Conservation (phyloP, 768 basidiomycete genomes). For the Panaeolus papilionaceus region DNA sequence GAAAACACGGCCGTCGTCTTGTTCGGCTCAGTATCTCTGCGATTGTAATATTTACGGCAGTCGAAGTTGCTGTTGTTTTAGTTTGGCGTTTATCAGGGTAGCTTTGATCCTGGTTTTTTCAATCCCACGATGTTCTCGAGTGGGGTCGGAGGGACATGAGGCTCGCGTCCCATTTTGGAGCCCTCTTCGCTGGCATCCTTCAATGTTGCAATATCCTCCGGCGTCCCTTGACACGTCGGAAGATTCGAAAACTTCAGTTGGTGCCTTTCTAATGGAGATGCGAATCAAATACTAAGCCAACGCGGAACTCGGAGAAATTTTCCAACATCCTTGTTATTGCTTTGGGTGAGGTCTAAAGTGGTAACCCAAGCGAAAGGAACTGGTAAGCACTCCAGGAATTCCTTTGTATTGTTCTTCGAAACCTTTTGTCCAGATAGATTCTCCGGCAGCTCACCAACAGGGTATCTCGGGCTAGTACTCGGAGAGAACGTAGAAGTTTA, state of each 20-base stretch:
- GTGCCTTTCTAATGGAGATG: conserved; percentile 7
- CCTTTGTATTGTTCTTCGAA: neutral
- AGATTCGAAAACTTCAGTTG: conserved; percentile 1
- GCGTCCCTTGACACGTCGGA: neutral
- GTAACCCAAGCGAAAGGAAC: neutral
- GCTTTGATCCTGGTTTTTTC: conserved; percentile 1
- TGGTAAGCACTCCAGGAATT: neutral
- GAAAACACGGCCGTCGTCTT: neutral
- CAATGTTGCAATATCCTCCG: neutral
- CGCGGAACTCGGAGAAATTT: conserved; percentile 3
- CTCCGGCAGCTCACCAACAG: neutral
- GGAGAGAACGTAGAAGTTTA: too few species aligned
- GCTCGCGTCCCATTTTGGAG: conserved; percentile 6
- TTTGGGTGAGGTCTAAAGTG: neutral
- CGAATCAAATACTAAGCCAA: neutral
- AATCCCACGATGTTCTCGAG: conserved; percentile 4
- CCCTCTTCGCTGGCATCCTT: neutral
- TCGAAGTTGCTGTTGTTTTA: neutral
- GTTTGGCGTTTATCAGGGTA: conserved; percentile 14
- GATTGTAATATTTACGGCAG: conserved; percentile 7
- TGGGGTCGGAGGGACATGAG: conserved; percentile 5
- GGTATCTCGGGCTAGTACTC: neutral
- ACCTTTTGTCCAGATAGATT: neutral
- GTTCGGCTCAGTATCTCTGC: neutral
- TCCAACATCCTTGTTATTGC: neutral